A percentile compares a stretch with the other conserved stretches of the same genome.
phyloP scores from a whole-genome alignment of 768 basidiomycete species.

The Collybia sp. region DNA sequence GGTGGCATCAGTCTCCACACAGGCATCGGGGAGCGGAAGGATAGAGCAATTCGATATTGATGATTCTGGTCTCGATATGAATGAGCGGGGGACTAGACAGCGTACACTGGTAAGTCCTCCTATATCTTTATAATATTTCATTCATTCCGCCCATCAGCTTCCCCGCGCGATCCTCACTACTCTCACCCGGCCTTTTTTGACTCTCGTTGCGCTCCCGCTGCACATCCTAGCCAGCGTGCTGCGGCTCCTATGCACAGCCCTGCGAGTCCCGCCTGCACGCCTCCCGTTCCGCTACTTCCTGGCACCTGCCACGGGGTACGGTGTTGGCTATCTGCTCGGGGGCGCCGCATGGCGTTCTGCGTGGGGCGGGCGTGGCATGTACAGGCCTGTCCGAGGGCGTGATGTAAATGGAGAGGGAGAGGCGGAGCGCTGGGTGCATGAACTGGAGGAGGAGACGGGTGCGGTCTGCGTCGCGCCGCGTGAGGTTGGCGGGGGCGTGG shows the following conservation, averaged over 20 bases:
- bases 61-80: slow-evolving; percentile 28
- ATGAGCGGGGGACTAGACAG: slow-evolving; percentile 20
- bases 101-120: slow-evolving; percentile 7
- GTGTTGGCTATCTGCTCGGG: no score
- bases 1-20: background rate
- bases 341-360: no score
- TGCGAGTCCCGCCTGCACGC: slow-evolving; percentile 66
- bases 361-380: slow-evolving; percentile 36
- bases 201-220: slow-evolving; percentile 55
- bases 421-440: slow-evolving; percentile 72
- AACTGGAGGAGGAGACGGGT: slow-evolving; percentile 83
- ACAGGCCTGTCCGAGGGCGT: slow-evolving; percentile 32
- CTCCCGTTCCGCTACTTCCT: slow-evolving; percentile 30
- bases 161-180: slow-evolving; percentile 16
- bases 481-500: slow-evolving; percentile 27
- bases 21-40: no score
- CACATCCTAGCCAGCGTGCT: slow-evolving; percentile 55
- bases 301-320: no score
- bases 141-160: slow-evolving; percentile 9
- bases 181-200: slow-evolving; percentile 31
- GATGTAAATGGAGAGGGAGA: slow-evolving; percentile 37
- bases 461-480: slow-evolving; percentile 53
- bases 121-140: slow-evolving; percentile 9
- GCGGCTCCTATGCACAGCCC: slow-evolving; percentile 59
- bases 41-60: slow-evolving; percentile 46